phyloP scores from a whole-genome alignment of 495 filamentous ascomycete genomes.

The Hyaloscypha variabilis region DNA sequence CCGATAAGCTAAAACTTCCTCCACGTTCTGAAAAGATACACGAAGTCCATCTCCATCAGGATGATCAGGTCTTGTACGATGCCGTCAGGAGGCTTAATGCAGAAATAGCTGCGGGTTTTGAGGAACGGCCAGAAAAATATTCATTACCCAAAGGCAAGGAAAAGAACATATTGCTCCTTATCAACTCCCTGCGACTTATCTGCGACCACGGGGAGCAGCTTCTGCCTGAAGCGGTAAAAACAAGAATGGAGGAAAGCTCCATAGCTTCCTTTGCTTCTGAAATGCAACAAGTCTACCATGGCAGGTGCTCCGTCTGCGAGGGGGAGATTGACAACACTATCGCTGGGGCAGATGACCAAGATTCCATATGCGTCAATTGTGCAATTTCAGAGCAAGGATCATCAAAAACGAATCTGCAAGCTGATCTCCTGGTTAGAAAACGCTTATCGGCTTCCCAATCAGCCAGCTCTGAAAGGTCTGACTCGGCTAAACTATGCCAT shows the following conservation, averaged over 20 bases:
- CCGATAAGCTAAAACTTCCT: constrained; percentile 20
- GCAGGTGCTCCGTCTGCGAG: no score
- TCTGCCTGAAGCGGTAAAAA: constrained; percentile 23
- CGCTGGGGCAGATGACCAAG: no score
- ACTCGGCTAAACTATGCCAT: constrained; percentile 7
- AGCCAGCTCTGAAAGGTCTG: no score
- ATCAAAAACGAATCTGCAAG: no score
- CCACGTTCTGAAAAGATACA: constrained; percentile 21
- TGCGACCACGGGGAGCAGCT: constrained; percentile 37
- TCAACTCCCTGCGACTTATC: constrained; percentile 33
- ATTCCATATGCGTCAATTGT: no score
- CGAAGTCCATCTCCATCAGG: constrained; percentile 23
- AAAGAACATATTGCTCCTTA: constrained; percentile 30
- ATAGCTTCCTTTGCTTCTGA: no score
- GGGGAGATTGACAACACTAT: no score
- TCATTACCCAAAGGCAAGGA: constrained; percentile 17
- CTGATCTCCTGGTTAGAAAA: no score
- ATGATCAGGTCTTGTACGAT: constrained; percentile 31
- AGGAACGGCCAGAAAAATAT: constrained; percentile 1
- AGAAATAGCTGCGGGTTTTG: constrained; percentile 3
- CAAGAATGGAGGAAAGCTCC: no score
- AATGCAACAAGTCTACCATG: no score
- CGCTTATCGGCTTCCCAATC: no score
- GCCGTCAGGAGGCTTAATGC: constrained; percentile 14
- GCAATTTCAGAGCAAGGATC: no score